A percentile compares a stretch with the other conserved stretches of the same genome.
These are phyloP conservation scores for Sporothrix protearum DNA, from an alignment of 2,329 filamentous ascomycete species.

Conservation along the genomic window DNA sequence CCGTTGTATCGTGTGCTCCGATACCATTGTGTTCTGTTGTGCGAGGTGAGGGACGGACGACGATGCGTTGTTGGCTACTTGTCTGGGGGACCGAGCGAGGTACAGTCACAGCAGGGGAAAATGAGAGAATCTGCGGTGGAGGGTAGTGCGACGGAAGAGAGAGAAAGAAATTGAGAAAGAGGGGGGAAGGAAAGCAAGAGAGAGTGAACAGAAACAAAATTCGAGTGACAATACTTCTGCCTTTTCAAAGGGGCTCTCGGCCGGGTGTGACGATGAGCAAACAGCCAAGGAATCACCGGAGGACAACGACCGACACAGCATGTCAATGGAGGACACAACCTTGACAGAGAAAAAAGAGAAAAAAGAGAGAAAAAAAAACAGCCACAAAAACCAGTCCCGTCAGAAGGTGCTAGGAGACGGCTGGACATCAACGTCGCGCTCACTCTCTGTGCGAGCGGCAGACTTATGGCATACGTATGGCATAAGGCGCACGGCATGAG, in stretches of 20 bases:
- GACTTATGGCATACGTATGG: background rate
- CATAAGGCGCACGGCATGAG: background rate
- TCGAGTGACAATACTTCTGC: background rate
- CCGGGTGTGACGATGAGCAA: constrained; percentile 2
- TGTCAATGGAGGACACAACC: background rate
- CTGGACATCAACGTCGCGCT: background rate
- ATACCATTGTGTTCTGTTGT: background rate
- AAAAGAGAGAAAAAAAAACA: background rate
- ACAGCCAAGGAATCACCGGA: background rate
- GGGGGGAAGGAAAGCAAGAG: background rate
- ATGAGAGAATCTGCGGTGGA: constrained; percentile 12
- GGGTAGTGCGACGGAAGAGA: background rate
- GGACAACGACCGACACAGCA: background rate
- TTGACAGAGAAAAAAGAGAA: too few relatives aligned
- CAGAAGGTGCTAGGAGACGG: background rate
- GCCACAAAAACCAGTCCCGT: background rate
- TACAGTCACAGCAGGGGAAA: constrained; percentile 15
- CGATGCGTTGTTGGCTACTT: background rate
- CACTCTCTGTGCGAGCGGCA: background rate
- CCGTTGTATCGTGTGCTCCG: background rate
- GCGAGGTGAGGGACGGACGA: background rate
- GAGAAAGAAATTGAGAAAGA: background rate
- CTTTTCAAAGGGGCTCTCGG: background rate
- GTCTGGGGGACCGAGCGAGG: background rate
- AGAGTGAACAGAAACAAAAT: background rate